Evolutionary conservation across 1,139 yeast genomes (phyloP), one percentile per base, ranked within the genome.

Genomic region (Debaryomyces singareniensis): DNA sequence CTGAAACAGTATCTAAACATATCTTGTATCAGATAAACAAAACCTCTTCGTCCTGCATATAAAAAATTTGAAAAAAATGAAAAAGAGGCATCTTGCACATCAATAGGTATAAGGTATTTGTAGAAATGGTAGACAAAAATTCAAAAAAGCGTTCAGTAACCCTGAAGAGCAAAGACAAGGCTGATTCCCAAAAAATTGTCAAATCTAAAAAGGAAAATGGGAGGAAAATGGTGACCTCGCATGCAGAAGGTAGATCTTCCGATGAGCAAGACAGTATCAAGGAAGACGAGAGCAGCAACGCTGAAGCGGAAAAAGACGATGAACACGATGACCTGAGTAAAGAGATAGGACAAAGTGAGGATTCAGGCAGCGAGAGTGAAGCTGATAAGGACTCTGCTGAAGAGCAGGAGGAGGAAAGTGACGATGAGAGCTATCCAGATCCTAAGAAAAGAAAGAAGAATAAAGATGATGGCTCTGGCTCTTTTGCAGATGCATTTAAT

Each of bases 401-500:
- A 3, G 55, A 42, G 2, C 49, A 44, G 4, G 61, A 48, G 4
- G 49, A 41, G 2, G 47, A 41, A 9, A 45, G 37, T 4, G 54
- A 48, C 11, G 53, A 45, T 18, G 68, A 56, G 24, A 70, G 61
- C 11, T 63, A 60, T 13, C 49, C 66, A 15, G 78, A 79, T 13
- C 53, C 51, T 31, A 34, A 59, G 48, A 75, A 78, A 38, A 74
- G 71, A 51, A 73, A 68, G 51, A 68, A 70, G 42, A 70, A 65
- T 31, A 59, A 61, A 23, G 80, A 71, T 36, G 85, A 78, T 49
- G 93, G 87, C 10, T 73, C 87, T 1, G 77, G 66, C 32, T 69
- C 78, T 3, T 89, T 91, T 49, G 84, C 95, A 7, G 69, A 58
- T 35, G 97, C 98, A 1, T 76, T 91, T 51, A 75, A 67, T 39